Conservation (phyloP, 73 alveolate genomes). For the Paramecium octaurelia region DNA sequence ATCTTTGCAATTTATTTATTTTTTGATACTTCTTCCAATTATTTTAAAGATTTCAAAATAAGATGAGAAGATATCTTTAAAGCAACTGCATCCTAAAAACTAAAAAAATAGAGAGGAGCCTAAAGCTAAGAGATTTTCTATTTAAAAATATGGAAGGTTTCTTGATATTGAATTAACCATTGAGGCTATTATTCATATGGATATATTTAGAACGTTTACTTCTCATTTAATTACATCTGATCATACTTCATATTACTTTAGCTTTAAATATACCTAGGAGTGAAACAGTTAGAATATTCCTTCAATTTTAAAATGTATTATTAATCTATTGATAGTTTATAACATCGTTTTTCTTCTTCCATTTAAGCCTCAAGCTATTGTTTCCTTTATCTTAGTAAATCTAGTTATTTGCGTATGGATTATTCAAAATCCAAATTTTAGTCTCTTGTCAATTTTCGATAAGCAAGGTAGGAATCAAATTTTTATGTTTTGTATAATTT, state of each 20-base stretch:
- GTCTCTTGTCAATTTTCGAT: neutral
- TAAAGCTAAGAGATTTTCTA: neutral
- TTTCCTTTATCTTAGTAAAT: neutral
- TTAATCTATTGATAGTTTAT: neutral
- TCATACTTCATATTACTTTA: neutral
- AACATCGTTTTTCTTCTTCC: neutral
- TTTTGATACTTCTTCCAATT: neutral
- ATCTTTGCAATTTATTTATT: neutral
- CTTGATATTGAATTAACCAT: neutral
- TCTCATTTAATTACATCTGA: neutral
- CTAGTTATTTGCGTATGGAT: neutral
- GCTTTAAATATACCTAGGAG: neutral
- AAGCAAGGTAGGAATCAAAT: neutral
- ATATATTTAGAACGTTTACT: neutral
- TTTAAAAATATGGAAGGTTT: neutral
- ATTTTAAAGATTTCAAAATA: neutral
- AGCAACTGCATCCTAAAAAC: neutral
- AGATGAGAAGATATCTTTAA: slow-evolving; percentile 2
- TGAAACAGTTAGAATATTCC: neutral
- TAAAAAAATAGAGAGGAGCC: neutral
- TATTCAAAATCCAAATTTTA: neutral
- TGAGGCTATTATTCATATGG: neutral
- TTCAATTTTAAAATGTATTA: neutral
- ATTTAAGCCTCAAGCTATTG: neutral
- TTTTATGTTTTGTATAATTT: neutral